A percentile compares a stretch with the other conserved stretches of the same genome.
Conservation (phyloP, 257 asterid species). For the Nemophila menziesii region DNA sequence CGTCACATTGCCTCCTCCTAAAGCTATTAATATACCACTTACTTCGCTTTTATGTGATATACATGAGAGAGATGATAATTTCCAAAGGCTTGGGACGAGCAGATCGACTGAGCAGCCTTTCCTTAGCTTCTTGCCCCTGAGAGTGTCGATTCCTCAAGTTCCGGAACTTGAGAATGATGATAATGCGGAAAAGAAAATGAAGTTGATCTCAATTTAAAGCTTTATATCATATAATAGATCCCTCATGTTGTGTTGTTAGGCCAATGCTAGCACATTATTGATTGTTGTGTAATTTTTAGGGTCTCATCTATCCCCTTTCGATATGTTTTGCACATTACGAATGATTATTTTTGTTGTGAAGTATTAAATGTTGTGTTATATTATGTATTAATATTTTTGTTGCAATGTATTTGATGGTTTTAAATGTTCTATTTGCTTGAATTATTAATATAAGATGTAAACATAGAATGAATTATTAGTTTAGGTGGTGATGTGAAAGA, state of each 20-base stretch:
- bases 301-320: background rate
- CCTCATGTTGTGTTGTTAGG: slow-evolving; percentile 3
- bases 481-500: no score
- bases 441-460: no score
- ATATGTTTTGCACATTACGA: no score
- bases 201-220: slow-evolving; percentile 72
- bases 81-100: slow-evolving; percentile 18
- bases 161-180: slow-evolving; percentile 12
- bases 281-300: background rate
- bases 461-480: no score
- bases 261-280: background rate
- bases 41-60: slow-evolving; percentile 3
- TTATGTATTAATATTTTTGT: no score
- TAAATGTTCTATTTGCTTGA: no score
- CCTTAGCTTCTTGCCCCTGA: slow-evolving; percentile 48
- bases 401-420: no score
- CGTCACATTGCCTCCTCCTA: no score
- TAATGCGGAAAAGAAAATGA: slow-evolving; percentile 29
- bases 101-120: slow-evolving; percentile 19
- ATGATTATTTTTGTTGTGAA: no score
- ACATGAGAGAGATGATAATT: slow-evolving; percentile 33
- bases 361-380: background rate
- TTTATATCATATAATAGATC: slow-evolving; percentile 21
- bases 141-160: slow-evolving; percentile 16
- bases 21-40: no score